Evolutionary conservation across 768 basidiomycete species (phyloP), one percentile per base, ranked within the genome.

Genomic region (Trametes cingulata): DNA sequence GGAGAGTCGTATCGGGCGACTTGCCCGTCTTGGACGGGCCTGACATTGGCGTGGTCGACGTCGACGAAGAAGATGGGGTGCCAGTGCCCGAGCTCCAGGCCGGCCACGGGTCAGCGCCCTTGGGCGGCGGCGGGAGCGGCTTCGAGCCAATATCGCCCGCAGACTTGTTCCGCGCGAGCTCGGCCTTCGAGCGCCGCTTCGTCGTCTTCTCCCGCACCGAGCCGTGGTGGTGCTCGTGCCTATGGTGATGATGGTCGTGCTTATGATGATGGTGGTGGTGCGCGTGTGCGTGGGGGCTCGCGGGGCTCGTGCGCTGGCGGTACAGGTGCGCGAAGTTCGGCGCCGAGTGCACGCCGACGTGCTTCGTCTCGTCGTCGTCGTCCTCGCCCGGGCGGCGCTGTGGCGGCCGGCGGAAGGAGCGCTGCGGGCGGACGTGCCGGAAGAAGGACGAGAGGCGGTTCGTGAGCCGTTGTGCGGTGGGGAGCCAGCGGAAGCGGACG

Each of bases 401-500:
- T 22, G 33, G 56, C 46, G 47, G 15, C 7, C 50, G 58, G n/a
- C 70, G 69, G 52, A 73, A 68, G 14, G 71, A 73, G 47, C 71
- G 69, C 29, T 70, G 66, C 3, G 74, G 69, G 22, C 80, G 77
- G 48, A 78, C 74, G 42, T 73, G 76, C 24, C 78, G 80, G 50
- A 84, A 76, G 40, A 88, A 66, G 12, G 81, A 79, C 2, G 82
- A 80, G 29, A 88, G 74, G 52, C 73, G 19, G 27, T 17, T 41
- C 14, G 45, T 72, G 45, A 79, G 65, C 20, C 76, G 56, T 13
- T 55, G 53, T 5, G 53, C 43, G 1, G 56, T 77, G 43, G 81
- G 80, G 22, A 80, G 76, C 84, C 84, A 87, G 52, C 79, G 80
- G 69, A 88, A 90, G 60, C 76, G 82, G 5, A 88, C 81, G 0